phyloP scores from a whole-genome alignment of 2,329 filamentous ascomycete genomes.

The Curvularia verruculosa region DNA sequence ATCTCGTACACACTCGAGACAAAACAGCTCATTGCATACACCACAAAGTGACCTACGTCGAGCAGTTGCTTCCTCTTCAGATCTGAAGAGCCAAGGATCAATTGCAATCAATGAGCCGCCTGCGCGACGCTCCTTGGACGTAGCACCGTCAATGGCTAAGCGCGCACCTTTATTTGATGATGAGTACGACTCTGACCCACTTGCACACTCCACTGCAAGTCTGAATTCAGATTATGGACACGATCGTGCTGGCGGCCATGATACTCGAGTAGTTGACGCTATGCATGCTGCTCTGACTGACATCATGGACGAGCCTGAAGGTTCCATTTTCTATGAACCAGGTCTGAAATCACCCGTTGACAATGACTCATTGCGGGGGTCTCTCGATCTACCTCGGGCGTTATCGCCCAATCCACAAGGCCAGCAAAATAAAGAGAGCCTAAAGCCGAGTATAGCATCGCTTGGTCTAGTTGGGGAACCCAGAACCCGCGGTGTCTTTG shows the following conservation, averaged over 20 bases:
- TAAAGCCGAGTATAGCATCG: conserved; percentile 87
- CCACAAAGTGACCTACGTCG: conserved; percentile 60
- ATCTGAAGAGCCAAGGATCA: conserved; percentile 59
- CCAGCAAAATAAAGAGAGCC: conserved; percentile 52
- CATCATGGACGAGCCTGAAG: conserved; percentile 80
- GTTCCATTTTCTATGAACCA: conserved; percentile 69
- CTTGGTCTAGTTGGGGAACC: conserved; percentile 87
- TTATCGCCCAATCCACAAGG: conserved; percentile 47
- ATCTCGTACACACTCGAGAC: conserved; percentile 56
- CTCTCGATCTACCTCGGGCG: conserved; percentile 61
- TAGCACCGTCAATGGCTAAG: conserved; percentile 54
- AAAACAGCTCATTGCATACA: conserved; percentile 46
- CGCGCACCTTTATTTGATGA: conserved; percentile 76
- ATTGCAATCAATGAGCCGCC: conserved; percentile 54
- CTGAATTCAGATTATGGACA: conserved; percentile 68
- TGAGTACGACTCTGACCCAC: conserved; percentile 74
- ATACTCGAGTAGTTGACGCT: conserved; percentile 83
- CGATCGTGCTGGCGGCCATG: conserved; percentile 60
- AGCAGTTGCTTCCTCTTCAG: conserved; percentile 65
- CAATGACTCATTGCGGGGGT: conserved; percentile 67
- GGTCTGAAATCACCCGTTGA: conserved; percentile 62
- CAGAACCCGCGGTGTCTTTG: conserved; percentile 88
- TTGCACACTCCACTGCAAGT: conserved; percentile 79
- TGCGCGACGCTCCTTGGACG: conserved; percentile 74
- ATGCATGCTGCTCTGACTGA: conserved; percentile 92